A percentile compares a stretch with the other conserved stretches of the same genome.
phyloP scores from a whole-genome alignment of 202 grass and related monocot genomes.

The Musa balbisiana region DNA sequence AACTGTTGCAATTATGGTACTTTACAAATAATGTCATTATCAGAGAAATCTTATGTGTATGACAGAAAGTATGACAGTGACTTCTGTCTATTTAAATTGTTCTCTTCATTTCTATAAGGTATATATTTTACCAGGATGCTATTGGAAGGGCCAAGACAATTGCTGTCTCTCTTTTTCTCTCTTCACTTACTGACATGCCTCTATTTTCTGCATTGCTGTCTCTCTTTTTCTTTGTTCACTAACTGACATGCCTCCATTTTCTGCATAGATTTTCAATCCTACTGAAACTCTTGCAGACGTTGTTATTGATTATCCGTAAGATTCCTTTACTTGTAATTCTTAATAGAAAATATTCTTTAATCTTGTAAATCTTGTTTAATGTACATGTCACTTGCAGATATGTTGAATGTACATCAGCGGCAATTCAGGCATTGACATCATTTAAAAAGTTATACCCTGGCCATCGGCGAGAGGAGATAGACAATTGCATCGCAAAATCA shows the following conservation, averaged over 20 bases:
- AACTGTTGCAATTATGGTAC: too few relatives aligned
- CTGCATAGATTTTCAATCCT: constrained; percentile 75
- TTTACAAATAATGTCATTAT: too few relatives aligned
- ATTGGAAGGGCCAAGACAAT: too few relatives aligned
- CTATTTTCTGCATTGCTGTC: constrained; percentile 4
- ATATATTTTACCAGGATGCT: too few relatives aligned
- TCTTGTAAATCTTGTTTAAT: constrained; percentile 20
- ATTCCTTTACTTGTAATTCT: constrained; percentile 15
- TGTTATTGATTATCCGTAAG: constrained; percentile 95
- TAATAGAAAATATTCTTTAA: constrained; percentile 8
- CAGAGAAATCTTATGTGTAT: too few relatives aligned
- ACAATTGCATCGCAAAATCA: constrained; percentile 69
- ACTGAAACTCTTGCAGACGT: constrained; percentile 79
- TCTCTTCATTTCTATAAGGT: too few relatives aligned
- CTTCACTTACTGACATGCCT: constrained; percentile 6
- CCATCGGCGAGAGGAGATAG: constrained; percentile 56
- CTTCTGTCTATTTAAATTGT: too few relatives aligned
- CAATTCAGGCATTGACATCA: constrained; percentile 71
- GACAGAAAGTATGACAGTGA: too few relatives aligned
- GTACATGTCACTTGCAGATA: constrained; percentile 41
- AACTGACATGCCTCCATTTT: too few relatives aligned
- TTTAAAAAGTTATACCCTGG: constrained; percentile 82
- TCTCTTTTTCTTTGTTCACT: too few relatives aligned
- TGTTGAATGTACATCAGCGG: constrained; percentile 95
- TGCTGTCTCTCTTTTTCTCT: background rate